Base-by-base conservation (phyloP, 306 rosid species). In the Astragalus glycyphyllos region DNA sequence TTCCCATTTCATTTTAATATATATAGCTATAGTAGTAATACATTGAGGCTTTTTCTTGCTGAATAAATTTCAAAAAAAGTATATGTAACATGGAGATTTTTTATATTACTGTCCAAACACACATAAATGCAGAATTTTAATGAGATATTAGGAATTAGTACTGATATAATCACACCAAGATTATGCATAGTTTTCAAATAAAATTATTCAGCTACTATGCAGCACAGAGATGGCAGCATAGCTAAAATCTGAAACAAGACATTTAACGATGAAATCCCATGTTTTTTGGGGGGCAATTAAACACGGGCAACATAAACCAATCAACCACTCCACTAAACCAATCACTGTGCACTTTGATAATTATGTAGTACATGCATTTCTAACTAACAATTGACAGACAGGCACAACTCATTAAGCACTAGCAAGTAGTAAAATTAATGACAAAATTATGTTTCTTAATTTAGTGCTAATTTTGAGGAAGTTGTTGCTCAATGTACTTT, bases 331-430 rank as follows among this genome's bases (percentile, higher is more conserved):
- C 97, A 90, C 96, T 87, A 80, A 59, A 54, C 72, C 50, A 65
- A 70, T 60, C 60, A 72, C 66, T 68, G 51, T 14, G 53, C 62
- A 77, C 69, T 80, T 47, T 65, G 82, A 71, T 82, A 79, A 84
- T 80, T 77, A 44, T 77, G 79, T 78, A n/a, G 23, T 20, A 20
- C 23, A 20, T 20, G 82, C 68, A 80, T 76, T 85, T 77, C 69
- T 71, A 74, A 69, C 77, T 63, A 71, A 78, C 79, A 74, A 65
- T 85, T 84, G 48, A 57, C 11, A 61, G 85, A 86, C 96, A 88
- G 78, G 66, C 81, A 87, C 96, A 86, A 86, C 96, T 85, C 91
- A 90, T 73, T 75, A 34, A 84, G 91, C 98, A 90, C 93, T 92
- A 79, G 31, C 31, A 26, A 66, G 80, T n/a, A n/a, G n/a, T 57